Percentiles rank a stretch among this genome's conserved stretches.
Conservation (phyloP, 2,329 filamentous ascomycete genomes). For the Fusarium pseudocircinatum region DNA sequence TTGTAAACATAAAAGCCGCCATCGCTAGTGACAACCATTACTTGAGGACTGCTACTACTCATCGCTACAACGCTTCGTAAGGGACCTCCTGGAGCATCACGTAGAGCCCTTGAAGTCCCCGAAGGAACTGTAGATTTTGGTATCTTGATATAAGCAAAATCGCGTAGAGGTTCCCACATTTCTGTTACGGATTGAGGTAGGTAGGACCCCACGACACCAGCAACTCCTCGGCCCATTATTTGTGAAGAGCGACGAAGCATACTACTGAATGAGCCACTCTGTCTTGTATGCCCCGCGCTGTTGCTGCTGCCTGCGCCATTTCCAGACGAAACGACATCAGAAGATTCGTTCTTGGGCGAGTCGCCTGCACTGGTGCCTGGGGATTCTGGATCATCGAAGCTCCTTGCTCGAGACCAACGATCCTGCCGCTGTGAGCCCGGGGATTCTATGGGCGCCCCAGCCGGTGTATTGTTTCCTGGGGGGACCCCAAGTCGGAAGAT, state of each 20-base stretch:
- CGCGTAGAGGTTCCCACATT: conserved; percentile 95
- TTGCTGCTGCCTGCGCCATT: conserved; percentile 42
- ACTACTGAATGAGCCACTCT: conserved; percentile 84
- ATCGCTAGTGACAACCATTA: conserved; percentile 98
- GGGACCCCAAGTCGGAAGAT: conserved; percentile 83
- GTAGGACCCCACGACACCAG: conserved; percentile 89
- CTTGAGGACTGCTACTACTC: conserved; percentile 91
- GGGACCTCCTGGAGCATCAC: conserved; percentile 57
- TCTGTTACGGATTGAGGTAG: conserved; percentile 93
- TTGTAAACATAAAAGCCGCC: conserved; percentile 95
- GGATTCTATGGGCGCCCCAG: conserved; percentile 50
- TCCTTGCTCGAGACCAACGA: conserved; percentile 64
- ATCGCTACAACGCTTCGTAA: conserved; percentile 95
- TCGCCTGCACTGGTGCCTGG: conserved; percentile 59
- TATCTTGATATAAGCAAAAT: conserved; percentile 97
- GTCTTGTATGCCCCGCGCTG: conserved; percentile 53
- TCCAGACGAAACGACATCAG: conserved; percentile 49
- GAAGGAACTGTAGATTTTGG: conserved; percentile 64
- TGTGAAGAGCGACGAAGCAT: conserved; percentile 95
- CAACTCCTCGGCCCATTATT: conserved; percentile 88
- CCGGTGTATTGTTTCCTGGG: conserved; percentile 50
- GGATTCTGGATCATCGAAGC: conserved; percentile 58
- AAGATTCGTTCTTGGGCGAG: conserved; percentile 61
- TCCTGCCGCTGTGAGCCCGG: conserved; percentile 56
- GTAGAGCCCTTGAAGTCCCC: conserved; percentile 35